These are phyloP conservation scores for Ascodesmis nigricans DNA, from an alignment of 495 filamentous ascomycete genomes.

Conservation along the genomic window DNA sequence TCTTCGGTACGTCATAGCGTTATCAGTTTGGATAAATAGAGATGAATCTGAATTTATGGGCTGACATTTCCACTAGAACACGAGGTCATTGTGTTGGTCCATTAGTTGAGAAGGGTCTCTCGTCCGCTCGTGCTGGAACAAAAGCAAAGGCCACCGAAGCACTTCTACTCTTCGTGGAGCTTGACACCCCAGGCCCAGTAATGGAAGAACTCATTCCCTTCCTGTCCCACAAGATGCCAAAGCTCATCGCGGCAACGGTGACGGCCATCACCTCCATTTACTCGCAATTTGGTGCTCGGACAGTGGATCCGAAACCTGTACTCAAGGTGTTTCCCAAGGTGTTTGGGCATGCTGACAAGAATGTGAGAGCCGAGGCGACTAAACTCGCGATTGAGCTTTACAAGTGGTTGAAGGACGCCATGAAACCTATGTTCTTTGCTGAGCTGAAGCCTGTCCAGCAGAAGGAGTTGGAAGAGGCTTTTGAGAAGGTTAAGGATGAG, in stretches of 20 bases:
- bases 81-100: constrained; percentile 48
- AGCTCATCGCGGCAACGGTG: constrained; percentile 71
- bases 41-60: constrained; percentile 4
- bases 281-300: constrained; percentile 84
- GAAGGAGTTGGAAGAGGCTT: constrained; percentile 77
- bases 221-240: constrained; percentile 79
- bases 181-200: constrained; percentile 66
- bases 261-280: constrained; percentile 61
- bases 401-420: constrained; percentile 89
- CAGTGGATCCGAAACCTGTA: constrained; percentile 89
- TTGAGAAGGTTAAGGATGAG: constrained; percentile 80
- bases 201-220: constrained; percentile 77
- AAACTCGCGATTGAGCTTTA: constrained; percentile 86
- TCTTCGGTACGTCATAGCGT: constrained; percentile 40
- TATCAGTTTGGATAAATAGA: constrained; percentile 12
- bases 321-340: constrained; percentile 75
- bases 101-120: constrained; percentile 79
- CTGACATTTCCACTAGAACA: too few species aligned
- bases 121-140: constrained; percentile 63
- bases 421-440: constrained; percentile 94
- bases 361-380: constrained; percentile 85
- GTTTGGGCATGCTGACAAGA: constrained; percentile 95
- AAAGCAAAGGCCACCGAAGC: constrained; percentile 77
- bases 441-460: constrained; percentile 94
- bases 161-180: constrained; percentile 66